Conservation (phyloP, 805 yeast genomes). For the Candida insectalens region DNA sequence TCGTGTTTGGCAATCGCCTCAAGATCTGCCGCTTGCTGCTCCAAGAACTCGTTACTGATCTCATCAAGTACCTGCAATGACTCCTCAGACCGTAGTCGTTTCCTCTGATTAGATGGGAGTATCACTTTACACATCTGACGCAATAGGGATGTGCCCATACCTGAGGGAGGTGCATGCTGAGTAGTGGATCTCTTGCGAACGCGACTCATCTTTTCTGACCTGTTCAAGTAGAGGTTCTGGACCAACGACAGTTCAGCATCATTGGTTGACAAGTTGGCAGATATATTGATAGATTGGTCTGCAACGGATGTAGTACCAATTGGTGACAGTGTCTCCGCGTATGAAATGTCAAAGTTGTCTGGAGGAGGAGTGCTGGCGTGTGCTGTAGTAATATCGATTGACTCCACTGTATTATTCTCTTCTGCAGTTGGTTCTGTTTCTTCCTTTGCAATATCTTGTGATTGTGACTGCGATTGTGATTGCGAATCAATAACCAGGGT, state of each 20-base stretch:
- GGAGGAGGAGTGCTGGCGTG: too few species aligned
- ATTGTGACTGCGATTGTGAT: slow-evolving; percentile 2
- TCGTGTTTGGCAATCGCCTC: slow-evolving; percentile 25
- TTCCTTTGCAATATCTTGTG: slow-evolving; percentile 7
- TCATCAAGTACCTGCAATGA: slow-evolving; percentile 20
- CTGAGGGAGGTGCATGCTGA: slow-evolving; percentile 1
- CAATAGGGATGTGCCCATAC: slow-evolving; percentile 6
- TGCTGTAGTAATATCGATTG: too few species aligned
- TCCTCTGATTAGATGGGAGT: slow-evolving; percentile 9
- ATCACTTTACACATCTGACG: slow-evolving; percentile 9
- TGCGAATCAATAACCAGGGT: slow-evolving; percentile 2
- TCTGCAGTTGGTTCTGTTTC: slow-evolving; percentile 7
- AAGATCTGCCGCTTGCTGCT: slow-evolving; percentile 26
- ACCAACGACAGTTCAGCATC: slow-evolving; percentile 13
- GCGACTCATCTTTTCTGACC: slow-evolving; percentile 7
- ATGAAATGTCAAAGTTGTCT: too few species aligned
- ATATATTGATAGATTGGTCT: too few species aligned
- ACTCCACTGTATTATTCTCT: slow-evolving; percentile 3
- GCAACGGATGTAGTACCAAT: too few species aligned
- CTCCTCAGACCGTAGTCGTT: slow-evolving; percentile 14
- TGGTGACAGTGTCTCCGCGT: too few species aligned
- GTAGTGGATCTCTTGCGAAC: slow-evolving; percentile 1
- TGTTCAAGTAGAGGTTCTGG: not conserved
- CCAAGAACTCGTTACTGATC: slow-evolving; percentile 26
- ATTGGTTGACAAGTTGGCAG: too few species aligned